Evolutionary conservation across 768 basidiomycete genomes (phyloP).

Genomic region (Chlorophyllum brunneum): DNA sequence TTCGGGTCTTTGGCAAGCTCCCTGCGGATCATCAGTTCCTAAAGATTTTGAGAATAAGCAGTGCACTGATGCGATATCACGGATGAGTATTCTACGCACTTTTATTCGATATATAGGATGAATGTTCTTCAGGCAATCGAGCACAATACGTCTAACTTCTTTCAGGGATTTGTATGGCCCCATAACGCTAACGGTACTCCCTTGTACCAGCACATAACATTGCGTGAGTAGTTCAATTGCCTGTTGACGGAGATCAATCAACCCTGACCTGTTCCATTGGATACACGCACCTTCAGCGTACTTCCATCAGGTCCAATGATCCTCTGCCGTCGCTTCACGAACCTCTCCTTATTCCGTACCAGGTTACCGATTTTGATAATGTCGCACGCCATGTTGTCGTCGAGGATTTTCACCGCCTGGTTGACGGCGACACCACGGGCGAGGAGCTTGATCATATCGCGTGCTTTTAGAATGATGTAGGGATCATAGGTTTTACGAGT

Average conservation of each 20-base stretch:
- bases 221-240: conserved; percentile 95
- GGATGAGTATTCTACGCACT: conserved; percentile 33
- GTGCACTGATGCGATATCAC: not conserved
- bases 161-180: conserved; percentile 93
- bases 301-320: conserved; percentile 98
- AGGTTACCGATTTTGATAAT: conserved; percentile 97
- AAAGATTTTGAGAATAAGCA: conserved; percentile 4
- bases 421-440: conserved; percentile 85
- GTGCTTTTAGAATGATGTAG: conserved; percentile 91
- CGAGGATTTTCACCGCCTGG: conserved; percentile 86
- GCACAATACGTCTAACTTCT: conserved; percentile 92
- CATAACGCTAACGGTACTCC: conserved; percentile 97
- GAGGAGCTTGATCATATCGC: conserved; percentile 93
- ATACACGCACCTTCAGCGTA: conserved; percentile 78
- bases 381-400: conserved; percentile 89
- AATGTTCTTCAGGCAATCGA: conserved; percentile 99
- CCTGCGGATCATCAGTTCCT: conserved; percentile 98
- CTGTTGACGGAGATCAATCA: conserved; percentile 33
- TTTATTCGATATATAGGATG: conserved; percentile 99
- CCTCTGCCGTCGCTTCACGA: conserved; percentile 92
- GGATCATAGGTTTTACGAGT: conserved; percentile 98
- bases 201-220: conserved; percentile 97
- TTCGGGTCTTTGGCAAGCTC: conserved; percentile 98
- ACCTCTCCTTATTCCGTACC: conserved; percentile 93
- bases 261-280: not conserved